Conservation (phyloP, 1,284 basidiomycete genomes). For the Cryptococcus wingfieldii region DNA sequence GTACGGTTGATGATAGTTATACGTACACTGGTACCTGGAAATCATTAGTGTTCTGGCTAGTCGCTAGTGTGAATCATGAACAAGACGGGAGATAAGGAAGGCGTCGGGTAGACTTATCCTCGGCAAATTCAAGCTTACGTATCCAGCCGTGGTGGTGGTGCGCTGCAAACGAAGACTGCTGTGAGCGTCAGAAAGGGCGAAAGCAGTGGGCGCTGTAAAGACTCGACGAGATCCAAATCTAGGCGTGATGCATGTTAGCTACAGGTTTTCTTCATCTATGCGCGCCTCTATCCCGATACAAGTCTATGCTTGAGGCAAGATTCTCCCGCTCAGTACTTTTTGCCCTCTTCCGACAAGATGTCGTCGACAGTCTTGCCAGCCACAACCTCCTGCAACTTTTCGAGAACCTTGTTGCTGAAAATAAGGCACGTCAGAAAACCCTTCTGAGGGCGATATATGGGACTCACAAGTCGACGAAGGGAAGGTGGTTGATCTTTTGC, state of each 20-base stretch:
- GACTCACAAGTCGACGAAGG: conserved; percentile 48
- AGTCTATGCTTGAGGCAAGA: too few relatives aligned
- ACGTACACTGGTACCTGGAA: too few relatives aligned
- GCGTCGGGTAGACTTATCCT: too few relatives aligned
- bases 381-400: conserved; percentile 61
- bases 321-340: background rate
- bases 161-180: background rate
- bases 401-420: conserved; percentile 53
- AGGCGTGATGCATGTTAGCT: background rate
- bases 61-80: too few relatives aligned
- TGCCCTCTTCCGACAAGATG: conserved; percentile 38
- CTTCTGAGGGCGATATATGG: background rate
- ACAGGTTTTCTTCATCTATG: background rate
- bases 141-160: background rate
- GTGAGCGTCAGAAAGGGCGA: background rate
- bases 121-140: too few relatives aligned
- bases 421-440: conserved; percentile 55
- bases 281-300: background rate
- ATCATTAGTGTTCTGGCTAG: too few relatives aligned
- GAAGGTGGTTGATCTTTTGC: conserved; percentile 46
- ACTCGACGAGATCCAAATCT: background rate
- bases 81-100: too few relatives aligned
- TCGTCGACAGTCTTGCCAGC: conserved; percentile 51
- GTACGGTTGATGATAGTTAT: too few relatives aligned
- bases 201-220: background rate